Percentiles rank a stretch among this genome's conserved stretches.
Conservation (phyloP, 306 rosid genomes). For the Lupinus albus region DNA sequence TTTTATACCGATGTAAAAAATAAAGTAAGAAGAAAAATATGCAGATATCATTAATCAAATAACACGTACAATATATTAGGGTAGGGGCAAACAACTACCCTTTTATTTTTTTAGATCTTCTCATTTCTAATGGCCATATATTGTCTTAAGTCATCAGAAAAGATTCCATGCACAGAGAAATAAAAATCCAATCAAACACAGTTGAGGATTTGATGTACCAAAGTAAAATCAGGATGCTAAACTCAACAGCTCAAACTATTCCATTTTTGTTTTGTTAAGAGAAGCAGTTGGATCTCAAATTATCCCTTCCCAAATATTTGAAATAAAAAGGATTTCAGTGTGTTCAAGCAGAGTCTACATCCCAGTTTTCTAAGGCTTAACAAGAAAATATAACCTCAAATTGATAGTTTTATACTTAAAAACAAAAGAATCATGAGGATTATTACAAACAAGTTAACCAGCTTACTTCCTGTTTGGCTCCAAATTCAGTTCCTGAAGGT, state of each 20-base stretch:
- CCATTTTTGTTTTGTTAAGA: neutral
- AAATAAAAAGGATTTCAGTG: neutral
- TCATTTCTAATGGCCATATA: neutral
- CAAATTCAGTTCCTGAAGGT: slow-evolving; percentile 69
- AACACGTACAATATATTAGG: no score
- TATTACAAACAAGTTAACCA: slow-evolving; percentile 21
- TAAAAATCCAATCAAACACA: neutral
- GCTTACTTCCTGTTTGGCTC: slow-evolving; percentile 49
- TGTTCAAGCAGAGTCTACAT: slow-evolving; percentile 27
- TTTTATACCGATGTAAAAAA: no score
- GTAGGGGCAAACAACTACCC: no score
- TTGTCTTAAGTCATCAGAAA: neutral
- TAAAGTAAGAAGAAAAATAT: no score
- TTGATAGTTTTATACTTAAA: slow-evolving; percentile 8
- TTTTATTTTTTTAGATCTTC: neutral
- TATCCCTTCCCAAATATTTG: slow-evolving; percentile 18
- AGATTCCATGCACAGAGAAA: neutral
- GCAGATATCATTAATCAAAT: no score
- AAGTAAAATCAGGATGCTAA: neutral
- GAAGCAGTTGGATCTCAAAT: slow-evolving; percentile 3
- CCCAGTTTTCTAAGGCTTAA: neutral
- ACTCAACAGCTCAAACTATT: neutral
- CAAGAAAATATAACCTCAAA: slow-evolving; percentile 30
- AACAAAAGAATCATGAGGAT: slow-evolving; percentile 1
- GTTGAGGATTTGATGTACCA: slow-evolving; percentile 1